Evolutionary conservation across 306 rosid genomes (phyloP), one percentile per base, ranked within the genome.

Genomic region (Prunus davidiana): DNA sequence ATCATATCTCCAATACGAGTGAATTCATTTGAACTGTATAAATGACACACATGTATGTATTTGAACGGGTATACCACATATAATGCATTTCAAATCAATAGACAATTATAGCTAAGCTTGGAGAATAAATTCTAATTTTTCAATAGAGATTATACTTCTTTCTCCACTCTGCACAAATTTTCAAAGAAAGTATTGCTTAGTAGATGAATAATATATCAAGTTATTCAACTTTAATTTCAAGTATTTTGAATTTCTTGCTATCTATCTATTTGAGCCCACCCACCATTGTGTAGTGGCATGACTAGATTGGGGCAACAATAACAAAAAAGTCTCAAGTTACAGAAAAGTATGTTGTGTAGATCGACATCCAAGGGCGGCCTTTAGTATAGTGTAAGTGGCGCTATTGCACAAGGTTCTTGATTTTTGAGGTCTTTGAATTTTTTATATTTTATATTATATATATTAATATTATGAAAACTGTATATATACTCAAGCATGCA

Each of bases 341-440:
- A 38, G 18, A 60, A 60, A 60, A 60, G 65, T 20, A 56, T 20
- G 62, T 56, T 56, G 15, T 56, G 27, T 56, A 22, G 62, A 56
- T 56, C 62, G 62, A 20, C 12, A 56, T 20, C 62, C 15, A 56
- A 1, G 41, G 2, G 41, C 41, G 2, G 41, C 41, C 8, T 1
- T 30, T 6, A 7, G 41, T 1, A 34, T 34, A 34, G 0, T 34
- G 1, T 1, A 34, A 34, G 8, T 34, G 8, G 8, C 41, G 0
- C 0, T 1, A 34, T 1, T 6, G 1, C 6, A 34, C 41, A 34
- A 0, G 41, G 2, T 34, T 0, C 8, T 0, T 34, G 2, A 34
- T 34, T 34, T 34, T 34, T 34, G 1, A 34, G 0, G 41, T 34
- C 2, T 6, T 0, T 1, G 0, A 34, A 5, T 5, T 34, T 34